Evolutionary conservation across 2,329 filamentous ascomycete genomes (phyloP).

Genomic region (Albifimbria verrucaria): DNA sequence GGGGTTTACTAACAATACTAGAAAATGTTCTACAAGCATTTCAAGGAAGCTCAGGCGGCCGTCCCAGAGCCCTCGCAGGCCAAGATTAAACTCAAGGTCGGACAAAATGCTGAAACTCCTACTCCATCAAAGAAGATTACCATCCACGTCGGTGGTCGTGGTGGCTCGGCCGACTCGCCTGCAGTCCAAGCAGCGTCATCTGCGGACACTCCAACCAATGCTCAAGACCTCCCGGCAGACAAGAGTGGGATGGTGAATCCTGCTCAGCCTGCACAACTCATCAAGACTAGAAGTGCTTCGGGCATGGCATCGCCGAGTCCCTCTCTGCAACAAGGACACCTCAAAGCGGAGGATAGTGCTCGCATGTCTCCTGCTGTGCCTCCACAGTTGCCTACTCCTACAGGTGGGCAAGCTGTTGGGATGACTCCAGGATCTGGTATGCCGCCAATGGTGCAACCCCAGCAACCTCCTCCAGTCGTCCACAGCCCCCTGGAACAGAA

Average conservation of each 20-base stretch:
- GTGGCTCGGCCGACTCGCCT: slow-evolving; percentile 51
- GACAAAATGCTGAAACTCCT: slow-evolving; percentile 42
- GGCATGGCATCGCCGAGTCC: slow-evolving; percentile 43
- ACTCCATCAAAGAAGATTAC: slow-evolving; percentile 62
- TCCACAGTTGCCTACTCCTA: slow-evolving; percentile 13
- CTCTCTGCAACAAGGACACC: slow-evolving; percentile 27
- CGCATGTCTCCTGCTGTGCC: slow-evolving; percentile 21
- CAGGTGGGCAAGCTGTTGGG: slow-evolving; percentile 13
- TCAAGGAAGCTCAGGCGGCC: slow-evolving; percentile 68
- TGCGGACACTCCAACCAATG: slow-evolving; percentile 17
- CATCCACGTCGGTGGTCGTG: slow-evolving; percentile 63
- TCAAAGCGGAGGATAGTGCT: slow-evolving; percentile 33
- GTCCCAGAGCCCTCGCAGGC: slow-evolving; percentile 71
- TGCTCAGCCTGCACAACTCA: slow-evolving; percentile 18
- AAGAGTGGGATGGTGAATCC: slow-evolving; percentile 15
- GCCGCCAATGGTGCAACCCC: slow-evolving; percentile 15
- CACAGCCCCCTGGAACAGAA: slow-evolving; percentile 33
- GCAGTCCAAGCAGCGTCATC: slow-evolving; percentile 32
- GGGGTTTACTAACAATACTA: slow-evolving; percentile 30
- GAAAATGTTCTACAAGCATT: slow-evolving; percentile 64
- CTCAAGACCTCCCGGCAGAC: slow-evolving; percentile 17
- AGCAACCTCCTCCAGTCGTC: slow-evolving; percentile 20
- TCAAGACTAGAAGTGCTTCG: slow-evolving; percentile 39
- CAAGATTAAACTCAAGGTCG: slow-evolving; percentile 78
- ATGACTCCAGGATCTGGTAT: slow-evolving; percentile 5